Evolutionary conservation across 2,329 filamentous ascomycete species (phyloP).

Genomic region (Neodidymelliopsis sp.): DNA sequence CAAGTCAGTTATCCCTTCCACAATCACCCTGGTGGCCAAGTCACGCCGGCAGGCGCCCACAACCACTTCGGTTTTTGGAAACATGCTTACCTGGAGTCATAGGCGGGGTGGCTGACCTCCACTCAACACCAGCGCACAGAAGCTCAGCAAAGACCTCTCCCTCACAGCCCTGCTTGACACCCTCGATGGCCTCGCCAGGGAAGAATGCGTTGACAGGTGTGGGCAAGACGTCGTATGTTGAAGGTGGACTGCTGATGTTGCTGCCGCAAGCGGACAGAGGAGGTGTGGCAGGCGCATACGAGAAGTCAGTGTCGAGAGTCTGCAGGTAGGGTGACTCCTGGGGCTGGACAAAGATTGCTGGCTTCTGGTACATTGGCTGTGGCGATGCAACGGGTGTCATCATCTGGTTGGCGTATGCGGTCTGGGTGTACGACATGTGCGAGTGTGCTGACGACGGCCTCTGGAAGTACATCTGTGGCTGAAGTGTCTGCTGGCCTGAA

Average conservation of each 20-base stretch:
- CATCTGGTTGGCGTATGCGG: conserved; percentile 66
- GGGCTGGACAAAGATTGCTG: conserved; percentile 71
- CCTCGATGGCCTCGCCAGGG: conserved; percentile 47
- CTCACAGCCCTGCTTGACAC: conserved; percentile 67
- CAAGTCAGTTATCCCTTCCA: conserved; percentile 34
- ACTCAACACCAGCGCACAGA: conserved; percentile 77
- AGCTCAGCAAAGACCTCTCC: conserved; percentile 75
- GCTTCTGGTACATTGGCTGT: conserved; percentile 76
- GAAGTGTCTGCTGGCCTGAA: conserved; percentile 42
- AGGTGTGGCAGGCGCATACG: conserved; percentile 83
- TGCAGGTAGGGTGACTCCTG: conserved; percentile 62
- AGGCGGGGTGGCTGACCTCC: conserved; percentile 78
- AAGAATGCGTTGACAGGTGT: conserved; percentile 87
- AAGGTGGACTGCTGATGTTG: conserved; percentile 82
- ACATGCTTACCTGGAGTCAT: conserved; percentile 82
- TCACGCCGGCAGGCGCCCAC: conserved; percentile 2
- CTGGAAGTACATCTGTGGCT: conserved; percentile 56
- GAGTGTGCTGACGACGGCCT: conserved; percentile 71
- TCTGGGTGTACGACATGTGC: conserved; percentile 56
- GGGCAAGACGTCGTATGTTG: conserved; percentile 75
- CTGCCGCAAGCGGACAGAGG: conserved; percentile 86
- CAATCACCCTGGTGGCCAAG: conserved; percentile 1
- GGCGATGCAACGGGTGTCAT: conserved; percentile 81
- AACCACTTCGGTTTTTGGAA: conserved; percentile 3
- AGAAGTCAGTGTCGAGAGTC: conserved; percentile 78